A percentile compares a stretch with the other conserved stretches of the same genome.
These are phyloP conservation scores for Sarocladium brachiariae DNA, from an alignment of 2,329 filamentous ascomycete genomes.

Conservation along the genomic window DNA sequence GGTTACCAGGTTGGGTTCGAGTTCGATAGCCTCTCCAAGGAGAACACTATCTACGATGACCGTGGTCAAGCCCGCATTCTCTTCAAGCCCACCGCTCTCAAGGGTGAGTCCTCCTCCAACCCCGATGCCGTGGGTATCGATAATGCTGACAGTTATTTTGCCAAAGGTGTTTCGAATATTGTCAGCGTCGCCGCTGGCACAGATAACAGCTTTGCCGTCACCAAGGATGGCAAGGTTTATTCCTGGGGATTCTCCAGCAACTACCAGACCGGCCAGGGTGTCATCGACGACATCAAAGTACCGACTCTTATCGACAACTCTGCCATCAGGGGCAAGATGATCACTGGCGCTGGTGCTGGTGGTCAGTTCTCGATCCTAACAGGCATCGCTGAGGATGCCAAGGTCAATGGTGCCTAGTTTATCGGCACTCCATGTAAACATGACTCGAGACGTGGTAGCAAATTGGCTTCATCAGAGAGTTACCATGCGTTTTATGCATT, in stretches of 20 bases:
- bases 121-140: neutral
- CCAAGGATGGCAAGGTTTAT: constrained; percentile 63
- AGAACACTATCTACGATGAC: constrained; percentile 56
- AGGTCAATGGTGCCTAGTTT: constrained; percentile 23
- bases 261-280: constrained; percentile 73
- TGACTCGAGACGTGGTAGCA: neutral
- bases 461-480: neutral
- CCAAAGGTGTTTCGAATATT: constrained; percentile 44
- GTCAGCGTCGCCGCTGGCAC: constrained; percentile 52
- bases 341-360: constrained; percentile 77
- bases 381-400: constrained; percentile 29
- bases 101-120: constrained; percentile 33
- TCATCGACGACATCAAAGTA: constrained; percentile 68
- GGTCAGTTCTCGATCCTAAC: constrained; percentile 73
- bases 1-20: constrained; percentile 49
- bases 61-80: constrained; percentile 60
- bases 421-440: no score
- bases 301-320: constrained; percentile 81
- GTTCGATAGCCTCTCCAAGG: constrained; percentile 39
- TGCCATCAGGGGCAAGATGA: constrained; percentile 66
- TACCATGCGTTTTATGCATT: neutral
- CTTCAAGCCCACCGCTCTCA: constrained; percentile 29
- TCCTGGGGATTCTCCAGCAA: constrained; percentile 76
- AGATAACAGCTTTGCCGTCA: constrained; percentile 69
- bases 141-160: neutral